Evolutionary conservation across 495 filamentous ascomycete species (phyloP).

Genomic region (Penicillium tannophilum): DNA sequence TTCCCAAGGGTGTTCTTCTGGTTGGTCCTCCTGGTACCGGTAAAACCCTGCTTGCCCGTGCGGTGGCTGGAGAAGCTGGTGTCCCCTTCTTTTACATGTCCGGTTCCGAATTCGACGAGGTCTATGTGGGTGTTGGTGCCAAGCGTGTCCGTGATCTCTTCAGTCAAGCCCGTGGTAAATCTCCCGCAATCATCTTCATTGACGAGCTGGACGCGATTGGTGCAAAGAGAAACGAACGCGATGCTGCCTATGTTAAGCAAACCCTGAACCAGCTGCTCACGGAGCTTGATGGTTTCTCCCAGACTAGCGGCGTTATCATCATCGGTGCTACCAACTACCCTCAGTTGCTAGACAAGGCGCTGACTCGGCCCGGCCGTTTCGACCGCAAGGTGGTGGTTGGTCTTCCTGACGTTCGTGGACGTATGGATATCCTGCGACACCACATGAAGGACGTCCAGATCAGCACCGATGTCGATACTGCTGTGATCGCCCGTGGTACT

Average conservation of each 20-base stretch:
- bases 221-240: constrained; percentile 87
- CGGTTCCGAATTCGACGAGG: constrained; percentile 96
- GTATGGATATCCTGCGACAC: constrained; percentile 87
- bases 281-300: constrained; percentile 96
- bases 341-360: constrained; percentile 87
- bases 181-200: constrained; percentile 97
- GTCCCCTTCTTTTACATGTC: constrained; percentile 99
- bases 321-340: constrained; percentile 96
- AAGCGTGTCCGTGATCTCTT: constrained; percentile 99
- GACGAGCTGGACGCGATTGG: constrained; percentile 97
- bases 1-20: constrained; percentile 94
- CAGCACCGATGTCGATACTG: constrained; percentile 75
- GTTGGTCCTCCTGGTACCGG: constrained; percentile 96
- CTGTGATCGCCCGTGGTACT: constrained; percentile 80
- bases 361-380: constrained; percentile 93
- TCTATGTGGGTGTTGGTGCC: constrained; percentile 96
- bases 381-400: constrained; percentile 86
- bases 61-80: constrained; percentile 94
- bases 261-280: constrained; percentile 96
- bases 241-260: constrained; percentile 95
- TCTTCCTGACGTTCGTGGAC: constrained; percentile 94
- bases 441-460: constrained; percentile 87
- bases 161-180: constrained; percentile 78
- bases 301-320: constrained; percentile 91
- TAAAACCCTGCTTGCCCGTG: constrained; percentile 95